Percentiles rank a stretch among this genome's conserved stretches.
phyloP scores from a whole-genome alignment of 164 flowering plant species.

The Litsea cubeba region DNA sequence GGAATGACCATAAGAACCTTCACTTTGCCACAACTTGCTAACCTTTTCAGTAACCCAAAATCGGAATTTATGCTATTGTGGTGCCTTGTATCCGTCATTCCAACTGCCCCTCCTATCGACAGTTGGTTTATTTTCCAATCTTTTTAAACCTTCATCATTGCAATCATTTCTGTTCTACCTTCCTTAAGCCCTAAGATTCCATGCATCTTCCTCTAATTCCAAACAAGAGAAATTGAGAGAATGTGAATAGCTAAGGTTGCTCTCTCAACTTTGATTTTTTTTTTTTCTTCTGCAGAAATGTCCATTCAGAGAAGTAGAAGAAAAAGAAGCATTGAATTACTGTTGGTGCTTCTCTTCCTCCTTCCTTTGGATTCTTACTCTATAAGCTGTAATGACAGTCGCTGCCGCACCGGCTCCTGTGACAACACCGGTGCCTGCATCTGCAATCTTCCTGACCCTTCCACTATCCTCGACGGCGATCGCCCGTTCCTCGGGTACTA shows the following conservation, averaged over 20 bases:
- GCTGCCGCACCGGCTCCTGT: conserved; percentile 28
- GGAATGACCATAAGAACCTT: too few relatives aligned
- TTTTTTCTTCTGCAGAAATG: conserved; percentile 10
- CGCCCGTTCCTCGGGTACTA: conserved; percentile 30
- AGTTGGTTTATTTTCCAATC: neutral
- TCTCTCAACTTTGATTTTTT: neutral
- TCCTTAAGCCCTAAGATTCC: neutral
- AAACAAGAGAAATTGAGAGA: neutral
- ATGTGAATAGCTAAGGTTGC: neutral
- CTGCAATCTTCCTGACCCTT: conserved; percentile 30
- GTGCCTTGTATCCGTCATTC: neutral
- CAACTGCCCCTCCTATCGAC: conserved; percentile 1
- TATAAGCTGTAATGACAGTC: conserved; percentile 20
- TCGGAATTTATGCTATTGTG: neutral
- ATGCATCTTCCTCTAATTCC: neutral
- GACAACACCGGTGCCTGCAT: conserved; percentile 26
- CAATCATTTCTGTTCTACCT: neutral
- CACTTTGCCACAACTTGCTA: too few relatives aligned
- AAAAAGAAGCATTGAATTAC: conserved; percentile 4
- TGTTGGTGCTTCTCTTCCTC: conserved; percentile 9
- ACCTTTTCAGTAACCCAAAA: neutral
- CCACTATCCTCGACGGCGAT: conserved; percentile 29
- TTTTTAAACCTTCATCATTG: neutral
- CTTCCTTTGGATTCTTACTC: conserved; percentile 12
- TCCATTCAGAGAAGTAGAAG: neutral